Conservation (phyloP, 129 eudicot species). For the Pseudognaphalium luteoalbum region DNA sequence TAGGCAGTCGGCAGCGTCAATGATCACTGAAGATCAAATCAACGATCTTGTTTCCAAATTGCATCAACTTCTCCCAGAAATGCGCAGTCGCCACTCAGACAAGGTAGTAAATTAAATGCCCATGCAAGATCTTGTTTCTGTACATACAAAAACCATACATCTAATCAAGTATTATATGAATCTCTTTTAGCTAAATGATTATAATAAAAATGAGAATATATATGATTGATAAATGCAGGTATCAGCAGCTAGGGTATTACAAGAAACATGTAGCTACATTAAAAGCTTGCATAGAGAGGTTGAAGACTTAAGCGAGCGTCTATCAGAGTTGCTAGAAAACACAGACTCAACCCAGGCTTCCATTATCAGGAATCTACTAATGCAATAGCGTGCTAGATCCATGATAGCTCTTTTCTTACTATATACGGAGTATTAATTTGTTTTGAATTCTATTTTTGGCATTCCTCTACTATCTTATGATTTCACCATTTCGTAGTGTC, state of each 20-base stretch:
- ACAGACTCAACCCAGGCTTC: slow-evolving; percentile 50
- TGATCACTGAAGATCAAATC: slow-evolving; percentile 76
- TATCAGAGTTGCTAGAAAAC: slow-evolving; percentile 39
- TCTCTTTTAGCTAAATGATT: background rate
- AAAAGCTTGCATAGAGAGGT: slow-evolving; percentile 41
- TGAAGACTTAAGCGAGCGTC: slow-evolving; percentile 43
- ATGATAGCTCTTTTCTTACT: background rate
- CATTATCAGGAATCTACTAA: slow-evolving; percentile 44
- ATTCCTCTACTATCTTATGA: background rate
- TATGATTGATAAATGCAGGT: slow-evolving; percentile 30
- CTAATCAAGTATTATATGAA: no score
- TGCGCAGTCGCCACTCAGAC: slow-evolving; percentile 58
- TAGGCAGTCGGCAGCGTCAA: slow-evolving; percentile 46
- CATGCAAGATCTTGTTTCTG: slow-evolving; percentile 11
- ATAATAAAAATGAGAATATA: background rate
- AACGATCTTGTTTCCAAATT: slow-evolving; percentile 85
- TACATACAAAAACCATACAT: background rate
- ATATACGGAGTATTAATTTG: background rate
- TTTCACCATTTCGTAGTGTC: background rate
- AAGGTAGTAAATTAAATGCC: slow-evolving; percentile 46
- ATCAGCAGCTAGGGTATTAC: slow-evolving; percentile 46
- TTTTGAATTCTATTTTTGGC: background rate
- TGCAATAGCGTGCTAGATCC: slow-evolving; percentile 31
- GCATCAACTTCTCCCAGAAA: slow-evolving; percentile 89
- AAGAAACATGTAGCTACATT: slow-evolving; percentile 42